phyloP scores from a whole-genome alignment of 163 green algal species.

The Scenedesmus sp. region DNA sequence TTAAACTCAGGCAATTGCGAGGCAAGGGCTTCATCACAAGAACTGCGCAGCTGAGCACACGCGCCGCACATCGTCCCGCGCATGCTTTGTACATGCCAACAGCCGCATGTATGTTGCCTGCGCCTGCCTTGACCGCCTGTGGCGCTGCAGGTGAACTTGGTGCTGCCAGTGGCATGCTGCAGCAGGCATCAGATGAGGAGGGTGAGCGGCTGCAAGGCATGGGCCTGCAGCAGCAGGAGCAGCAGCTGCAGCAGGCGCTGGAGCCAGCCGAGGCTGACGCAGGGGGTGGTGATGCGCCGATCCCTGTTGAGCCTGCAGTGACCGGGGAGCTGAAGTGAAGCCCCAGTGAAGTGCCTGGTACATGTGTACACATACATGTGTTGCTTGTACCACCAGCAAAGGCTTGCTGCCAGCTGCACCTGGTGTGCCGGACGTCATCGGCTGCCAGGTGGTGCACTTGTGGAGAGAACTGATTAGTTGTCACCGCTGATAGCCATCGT shows the following conservation, averaged over 20 bases:
- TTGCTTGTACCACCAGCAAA: not conserved
- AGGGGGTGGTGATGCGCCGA: not conserved
- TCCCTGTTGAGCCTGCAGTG: slow-evolving; percentile 34
- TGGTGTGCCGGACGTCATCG: too few relatives aligned
- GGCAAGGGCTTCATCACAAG: too few relatives aligned
- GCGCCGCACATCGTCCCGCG: too few relatives aligned
- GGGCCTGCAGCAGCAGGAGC: not conserved
- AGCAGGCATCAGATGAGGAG: slow-evolving; percentile 20
- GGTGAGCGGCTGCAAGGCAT: not conserved
- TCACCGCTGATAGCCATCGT: too few relatives aligned
- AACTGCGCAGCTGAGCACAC: too few relatives aligned
- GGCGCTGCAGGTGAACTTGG: slow-evolving; percentile 32
- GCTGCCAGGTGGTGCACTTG: too few relatives aligned
- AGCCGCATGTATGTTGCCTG: not conserved
- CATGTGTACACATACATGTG: not conserved
- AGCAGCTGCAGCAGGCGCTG: slow-evolving; percentile 20
- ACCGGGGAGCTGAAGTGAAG: slow-evolving; percentile 35
- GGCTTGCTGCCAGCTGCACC: too few relatives aligned
- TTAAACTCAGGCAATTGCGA: too few relatives aligned
- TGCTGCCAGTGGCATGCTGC: slow-evolving; percentile 22
- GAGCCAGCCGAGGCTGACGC: not conserved
- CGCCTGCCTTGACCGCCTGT: not conserved
- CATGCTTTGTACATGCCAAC: too few relatives aligned
- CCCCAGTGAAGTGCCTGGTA: not conserved
- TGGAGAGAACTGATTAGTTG: too few relatives aligned